Evolutionary conservation across 805 yeast genomes (phyloP).

Genomic region (Zygosaccharomyces lentus): DNA sequence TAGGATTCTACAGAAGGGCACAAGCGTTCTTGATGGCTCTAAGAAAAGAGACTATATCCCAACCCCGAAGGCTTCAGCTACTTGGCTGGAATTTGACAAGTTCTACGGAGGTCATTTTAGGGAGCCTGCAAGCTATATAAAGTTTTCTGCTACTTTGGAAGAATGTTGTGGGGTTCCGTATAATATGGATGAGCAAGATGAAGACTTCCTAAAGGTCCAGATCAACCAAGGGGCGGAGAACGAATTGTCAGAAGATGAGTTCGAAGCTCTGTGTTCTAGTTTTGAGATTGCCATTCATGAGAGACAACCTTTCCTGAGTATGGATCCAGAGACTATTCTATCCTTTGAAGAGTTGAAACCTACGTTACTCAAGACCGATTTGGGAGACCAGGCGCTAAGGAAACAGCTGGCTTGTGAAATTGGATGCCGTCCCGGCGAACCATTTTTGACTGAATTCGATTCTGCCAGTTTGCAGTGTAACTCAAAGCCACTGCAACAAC

Average conservation of each 20-base stretch:
- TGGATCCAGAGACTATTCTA: constrained; percentile 77
- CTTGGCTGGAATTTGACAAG: constrained; percentile 72
- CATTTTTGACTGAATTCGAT: constrained; percentile 54
- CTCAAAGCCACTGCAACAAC: constrained; percentile 43
- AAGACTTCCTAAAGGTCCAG: constrained; percentile 50
- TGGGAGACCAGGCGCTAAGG: constrained; percentile 49
- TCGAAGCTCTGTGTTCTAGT: constrained; percentile 69
- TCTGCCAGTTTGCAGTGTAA: constrained; percentile 32
- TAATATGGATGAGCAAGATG: constrained; percentile 88
- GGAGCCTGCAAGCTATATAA: constrained; percentile 76
- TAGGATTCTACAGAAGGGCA: constrained; percentile 70
- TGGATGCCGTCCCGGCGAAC: constrained; percentile 38
- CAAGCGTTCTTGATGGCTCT: constrained; percentile 33
- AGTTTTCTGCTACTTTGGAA: constrained; percentile 92
- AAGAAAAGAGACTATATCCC: constrained; percentile 68
- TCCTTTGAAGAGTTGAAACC: constrained; percentile 64
- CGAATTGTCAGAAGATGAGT: constrained; percentile 72
- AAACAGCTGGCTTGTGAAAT: constrained; percentile 53
- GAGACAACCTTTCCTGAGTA: constrained; percentile 80
- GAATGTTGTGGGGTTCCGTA: constrained; percentile 84
- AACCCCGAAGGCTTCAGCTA: constrained; percentile 87
- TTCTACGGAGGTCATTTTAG: constrained; percentile 64
- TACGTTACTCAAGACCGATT: constrained; percentile 42
- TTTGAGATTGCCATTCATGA: constrained; percentile 72
- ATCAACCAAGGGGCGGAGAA: constrained; percentile 34